Conservation (phyloP, 208 protist species). For the Phytomonas francai region DNA sequence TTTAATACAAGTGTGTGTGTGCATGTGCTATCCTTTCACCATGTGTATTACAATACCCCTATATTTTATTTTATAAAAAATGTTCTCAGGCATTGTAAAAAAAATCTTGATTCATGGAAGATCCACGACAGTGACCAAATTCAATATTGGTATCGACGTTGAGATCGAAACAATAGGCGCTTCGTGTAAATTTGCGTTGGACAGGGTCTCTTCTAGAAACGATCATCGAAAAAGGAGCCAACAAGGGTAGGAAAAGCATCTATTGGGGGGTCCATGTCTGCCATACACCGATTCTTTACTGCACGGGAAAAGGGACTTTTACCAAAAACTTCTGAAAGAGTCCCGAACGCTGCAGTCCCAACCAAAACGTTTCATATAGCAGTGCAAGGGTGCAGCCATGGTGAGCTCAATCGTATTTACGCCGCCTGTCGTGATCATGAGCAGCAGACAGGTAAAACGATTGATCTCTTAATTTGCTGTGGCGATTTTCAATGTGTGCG, state of each 20-base stretch:
- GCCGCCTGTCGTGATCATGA: conserved; percentile 78
- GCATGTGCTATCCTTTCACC: not conserved
- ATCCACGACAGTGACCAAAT: not conserved
- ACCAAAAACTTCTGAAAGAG: conserved; percentile 1
- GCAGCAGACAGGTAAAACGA: conserved; percentile 52
- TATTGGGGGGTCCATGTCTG: conserved; percentile 11
- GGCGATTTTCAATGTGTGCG: conserved; percentile 97
- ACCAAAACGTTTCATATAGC: conserved; percentile 75
- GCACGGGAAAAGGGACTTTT: conserved; percentile 16
- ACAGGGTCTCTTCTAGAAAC: not conserved
- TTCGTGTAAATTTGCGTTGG: not conserved
- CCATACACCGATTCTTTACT: conserved; percentile 36
- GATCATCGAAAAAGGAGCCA: not conserved
- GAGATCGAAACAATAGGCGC: not conserved
- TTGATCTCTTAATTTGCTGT: conserved; percentile 97
- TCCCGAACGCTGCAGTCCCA: conserved; percentile 15
- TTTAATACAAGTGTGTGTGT: not conserved
- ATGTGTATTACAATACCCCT: not conserved
- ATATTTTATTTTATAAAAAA: not conserved
- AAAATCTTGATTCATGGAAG: not conserved
- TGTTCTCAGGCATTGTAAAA: not conserved
- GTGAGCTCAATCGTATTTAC: conserved; percentile 96
- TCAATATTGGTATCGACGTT: not conserved
- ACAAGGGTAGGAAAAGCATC: conserved; percentile 3
- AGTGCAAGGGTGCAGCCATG: conserved; percentile 97